Percentiles rank a stretch among this genome's conserved stretches.
Evolutionary conservation across 2,329 filamentous ascomycete species (phyloP).

Genomic region (Didymella lethalis): DNA sequence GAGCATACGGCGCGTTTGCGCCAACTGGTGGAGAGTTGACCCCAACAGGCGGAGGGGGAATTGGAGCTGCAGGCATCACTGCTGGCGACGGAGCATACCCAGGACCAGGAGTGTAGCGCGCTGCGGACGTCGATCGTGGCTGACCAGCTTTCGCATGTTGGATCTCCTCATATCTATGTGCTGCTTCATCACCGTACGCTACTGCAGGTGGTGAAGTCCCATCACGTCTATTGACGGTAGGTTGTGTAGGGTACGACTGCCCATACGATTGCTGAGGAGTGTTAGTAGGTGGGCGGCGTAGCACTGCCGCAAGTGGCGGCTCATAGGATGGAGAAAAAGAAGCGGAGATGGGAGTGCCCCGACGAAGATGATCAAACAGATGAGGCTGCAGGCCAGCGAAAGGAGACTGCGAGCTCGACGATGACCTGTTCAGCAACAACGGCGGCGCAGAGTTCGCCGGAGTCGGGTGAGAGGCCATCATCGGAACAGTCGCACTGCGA

Average conservation of each 20-base stretch:
- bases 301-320: constrained; percentile 46
- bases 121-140: constrained; percentile 34
- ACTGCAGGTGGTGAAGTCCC: constrained; percentile 18
- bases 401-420: constrained; percentile 29
- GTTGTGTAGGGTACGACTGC: constrained; percentile 20
- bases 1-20: constrained; percentile 27
- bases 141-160: constrained; percentile 19
- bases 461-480: constrained; percentile 32
- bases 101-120: constrained; percentile 43
- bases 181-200: constrained; percentile 19
- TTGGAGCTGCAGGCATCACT: constrained; percentile 24
- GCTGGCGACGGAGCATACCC: constrained; percentile 45
- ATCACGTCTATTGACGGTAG: constrained; percentile 6
- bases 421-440: constrained; percentile 32
- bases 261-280: constrained; percentile 37
- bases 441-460: constrained; percentile 34
- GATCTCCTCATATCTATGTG: constrained; percentile 16
- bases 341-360: constrained; percentile 41
- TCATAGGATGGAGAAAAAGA: constrained; percentile 47
- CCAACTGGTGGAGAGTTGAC: constrained; percentile 22
- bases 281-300: constrained; percentile 46
- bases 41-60: constrained; percentile 38
- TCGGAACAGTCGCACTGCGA: constrained; percentile 40
- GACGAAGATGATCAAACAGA: constrained; percentile 32
- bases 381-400: constrained; percentile 27